Evolutionary conservation across 2,329 filamentous ascomycete genomes (phyloP), one percentile per base, ranked within the genome.

Genomic region (Alternaria triticina): DNA sequence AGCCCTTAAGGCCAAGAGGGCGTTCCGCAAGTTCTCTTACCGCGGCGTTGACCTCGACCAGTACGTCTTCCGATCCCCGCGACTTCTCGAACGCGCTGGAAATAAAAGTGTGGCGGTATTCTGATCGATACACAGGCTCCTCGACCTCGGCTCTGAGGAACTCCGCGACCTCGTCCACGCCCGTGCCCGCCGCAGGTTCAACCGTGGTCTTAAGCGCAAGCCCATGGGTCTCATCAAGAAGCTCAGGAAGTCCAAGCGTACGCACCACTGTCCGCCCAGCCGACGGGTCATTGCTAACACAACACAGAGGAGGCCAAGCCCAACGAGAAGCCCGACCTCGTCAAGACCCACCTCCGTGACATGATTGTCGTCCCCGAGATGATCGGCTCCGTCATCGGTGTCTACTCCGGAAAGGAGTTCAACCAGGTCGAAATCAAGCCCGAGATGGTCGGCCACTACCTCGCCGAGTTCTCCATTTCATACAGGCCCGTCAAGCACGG

Each of bases 401-500:
- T 99, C 89, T 99, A 99, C 92, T 97, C 93, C 76, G 96, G 96
- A 83, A 99, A 99, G 91, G 94, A 98, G 87, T 99, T 99, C 92
- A 99, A 99, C 91, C 95, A 97, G 90, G 94, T 99, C 80, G 96
- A 99, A 87, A 96, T 99, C 88, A 97, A 97, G 91, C 96, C 96
- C 79, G 96, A 99, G 90, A 99, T 99, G 96, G 96, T 99, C 85
- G 96, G 96, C 84, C 95, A 98, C 89, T 97, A 97, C 89, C 89
- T 99, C 76, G 96, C 89, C 82, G 96, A 99, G 87, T 99, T 99
- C 90, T 97, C 94, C 77, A 99, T 99, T 88, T 96, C 95, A 88
- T 99, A 99, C 93, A 94, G 94, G 88, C 96, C 96, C 82, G 96
- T 99, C 91, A 99, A 98, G 93, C 96, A 99, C 92, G 96, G 96